Evolutionary conservation across 1,139 yeast genomes (phyloP).

Genomic region (Scheffersomyces stambukii): DNA sequence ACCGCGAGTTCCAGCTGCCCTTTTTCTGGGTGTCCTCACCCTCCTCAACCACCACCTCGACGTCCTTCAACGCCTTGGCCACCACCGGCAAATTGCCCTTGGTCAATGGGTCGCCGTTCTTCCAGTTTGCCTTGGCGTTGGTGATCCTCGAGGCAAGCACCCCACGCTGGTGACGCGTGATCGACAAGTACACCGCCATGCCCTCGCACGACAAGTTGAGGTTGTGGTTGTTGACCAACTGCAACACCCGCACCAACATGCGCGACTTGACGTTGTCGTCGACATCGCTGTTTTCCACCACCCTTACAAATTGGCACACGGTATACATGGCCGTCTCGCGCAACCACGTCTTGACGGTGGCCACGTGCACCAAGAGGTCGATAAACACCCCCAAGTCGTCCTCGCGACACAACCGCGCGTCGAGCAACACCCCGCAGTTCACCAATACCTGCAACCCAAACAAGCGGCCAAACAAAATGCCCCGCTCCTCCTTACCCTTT

Average conservation of each 20-base stretch:
- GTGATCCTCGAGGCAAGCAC: conserved; percentile 20
- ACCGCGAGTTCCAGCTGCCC: conserved; percentile 72
- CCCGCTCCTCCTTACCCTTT: conserved; percentile 80
- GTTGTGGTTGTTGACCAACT: conserved; percentile 46
- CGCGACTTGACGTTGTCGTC: conserved; percentile 8
- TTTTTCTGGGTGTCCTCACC: conserved; percentile 34
- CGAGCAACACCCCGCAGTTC: conserved; percentile 48
- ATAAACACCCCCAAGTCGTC: conserved; percentile 37
- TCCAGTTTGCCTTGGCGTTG: conserved; percentile 51
- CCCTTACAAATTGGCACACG: conserved; percentile 47
- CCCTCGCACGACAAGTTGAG: conserved; percentile 76
- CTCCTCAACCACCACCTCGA: conserved; percentile 34
- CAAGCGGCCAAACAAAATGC: conserved; percentile 73
- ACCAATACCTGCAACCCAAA: conserved; percentile 80
- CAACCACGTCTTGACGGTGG: conserved; percentile 74
- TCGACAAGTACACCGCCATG: conserved; percentile 60
- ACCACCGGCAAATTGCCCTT: conserved; percentile 60
- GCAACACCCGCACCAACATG: conserved; percentile 30
- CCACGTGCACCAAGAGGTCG: conserved; percentile 51
- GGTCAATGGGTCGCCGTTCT: conserved; percentile 65
- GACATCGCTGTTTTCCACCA: conserved; percentile 7
- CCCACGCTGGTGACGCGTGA: conserved; percentile 32
- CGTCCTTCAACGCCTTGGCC: conserved; percentile 64
- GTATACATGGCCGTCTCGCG: conserved; percentile 78
- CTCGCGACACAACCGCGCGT: conserved; percentile 17